These are phyloP conservation scores for Atkinsonella texensis DNA, from an alignment of 2,329 filamentous ascomycete species.

Conservation along the genomic window DNA sequence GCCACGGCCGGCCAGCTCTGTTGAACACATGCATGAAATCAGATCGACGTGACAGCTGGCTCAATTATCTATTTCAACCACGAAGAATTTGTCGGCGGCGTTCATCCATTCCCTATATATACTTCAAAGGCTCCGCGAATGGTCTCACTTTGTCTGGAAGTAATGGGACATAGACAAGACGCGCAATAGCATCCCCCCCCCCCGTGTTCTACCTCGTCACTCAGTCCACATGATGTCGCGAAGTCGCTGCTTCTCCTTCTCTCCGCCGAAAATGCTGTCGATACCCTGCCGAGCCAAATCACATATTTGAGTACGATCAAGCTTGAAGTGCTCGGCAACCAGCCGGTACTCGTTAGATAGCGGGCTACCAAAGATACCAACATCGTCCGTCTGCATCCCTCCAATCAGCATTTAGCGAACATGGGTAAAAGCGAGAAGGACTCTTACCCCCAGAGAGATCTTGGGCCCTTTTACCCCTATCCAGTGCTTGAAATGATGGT, in stretches of 20 bases:
- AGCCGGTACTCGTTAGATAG: constrained; percentile 68
- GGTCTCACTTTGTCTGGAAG: too few species aligned
- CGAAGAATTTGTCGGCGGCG: too few species aligned
- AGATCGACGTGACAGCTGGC: neutral
- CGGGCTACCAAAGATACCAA: constrained; percentile 67
- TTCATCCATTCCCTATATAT: too few species aligned
- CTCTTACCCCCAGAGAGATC: constrained; percentile 57
- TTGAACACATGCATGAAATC: neutral
- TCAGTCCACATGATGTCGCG: constrained; percentile 34
- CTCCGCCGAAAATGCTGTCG: constrained; percentile 53
- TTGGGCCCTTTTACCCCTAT: constrained; percentile 41
- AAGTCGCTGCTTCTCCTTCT: constrained; percentile 48
- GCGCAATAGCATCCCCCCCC: neutral
- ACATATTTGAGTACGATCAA: constrained; percentile 35
- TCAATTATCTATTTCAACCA: too few species aligned
- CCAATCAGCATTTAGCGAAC: neutral
- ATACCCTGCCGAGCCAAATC: constrained; percentile 48
- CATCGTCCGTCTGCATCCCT: constrained; percentile 58
- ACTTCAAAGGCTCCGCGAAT: too few species aligned
- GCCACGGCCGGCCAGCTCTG: neutral
- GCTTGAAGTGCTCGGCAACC: constrained; percentile 56
- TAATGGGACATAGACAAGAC: too few species aligned
- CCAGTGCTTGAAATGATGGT: constrained; percentile 74
- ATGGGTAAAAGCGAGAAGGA: neutral
- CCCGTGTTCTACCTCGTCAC: neutral